phyloP scores from a whole-genome alignment of 139 green algal species.

The Dunaliella primolecta region DNA sequence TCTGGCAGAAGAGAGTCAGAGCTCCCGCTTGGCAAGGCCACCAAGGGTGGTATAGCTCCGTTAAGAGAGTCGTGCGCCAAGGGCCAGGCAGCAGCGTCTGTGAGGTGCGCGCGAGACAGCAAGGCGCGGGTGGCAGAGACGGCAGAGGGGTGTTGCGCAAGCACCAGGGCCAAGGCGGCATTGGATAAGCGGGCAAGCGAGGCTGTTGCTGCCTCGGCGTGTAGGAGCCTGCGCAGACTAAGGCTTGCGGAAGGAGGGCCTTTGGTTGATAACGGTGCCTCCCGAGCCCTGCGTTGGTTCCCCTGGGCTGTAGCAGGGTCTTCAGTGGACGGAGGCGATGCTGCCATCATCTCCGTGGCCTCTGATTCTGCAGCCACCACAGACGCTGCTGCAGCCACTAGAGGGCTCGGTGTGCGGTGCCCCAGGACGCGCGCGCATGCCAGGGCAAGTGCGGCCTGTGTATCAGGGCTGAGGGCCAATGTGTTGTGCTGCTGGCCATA shows the following conservation, averaged over 20 bases:
- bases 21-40: too few species aligned
- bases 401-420: neutral
- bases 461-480: neutral
- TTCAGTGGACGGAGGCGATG: neutral
- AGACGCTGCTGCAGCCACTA: neutral
- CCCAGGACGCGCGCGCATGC: neutral
- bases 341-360: too few species aligned
- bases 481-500: neutral
- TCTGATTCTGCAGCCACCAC: too few species aligned
- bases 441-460: neutral
- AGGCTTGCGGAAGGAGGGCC: too few species aligned
- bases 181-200: neutral
- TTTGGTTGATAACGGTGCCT: too few species aligned
- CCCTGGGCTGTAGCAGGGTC: too few species aligned
- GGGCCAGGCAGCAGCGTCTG: neutral
- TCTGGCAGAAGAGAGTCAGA: too few species aligned
- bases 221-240: too few species aligned
- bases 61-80: neutral
- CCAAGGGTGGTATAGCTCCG: too few species aligned
- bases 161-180: neutral
- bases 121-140: neutral
- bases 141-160: neutral
- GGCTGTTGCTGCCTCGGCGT: too few species aligned
- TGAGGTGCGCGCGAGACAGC: neutral
- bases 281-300: too few species aligned